Evolutionary conservation across 306 rosid species (phyloP).

Genomic region (Ormosia semicastrata): DNA sequence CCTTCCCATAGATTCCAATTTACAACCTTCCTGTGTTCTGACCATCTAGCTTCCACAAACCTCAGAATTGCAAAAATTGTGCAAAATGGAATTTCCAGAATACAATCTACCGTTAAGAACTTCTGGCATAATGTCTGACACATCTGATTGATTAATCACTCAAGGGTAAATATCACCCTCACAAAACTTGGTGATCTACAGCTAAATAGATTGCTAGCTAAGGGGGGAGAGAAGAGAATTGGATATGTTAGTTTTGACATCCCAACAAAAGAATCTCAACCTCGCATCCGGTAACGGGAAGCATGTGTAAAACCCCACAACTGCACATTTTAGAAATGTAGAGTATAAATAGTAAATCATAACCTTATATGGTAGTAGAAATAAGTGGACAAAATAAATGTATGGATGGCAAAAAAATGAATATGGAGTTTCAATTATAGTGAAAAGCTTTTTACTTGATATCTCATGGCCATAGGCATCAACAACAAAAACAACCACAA

Average conservation of each 20-base stretch:
- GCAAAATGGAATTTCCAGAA: constrained; percentile 5
- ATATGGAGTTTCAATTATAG: background rate
- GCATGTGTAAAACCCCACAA: constrained; percentile 84
- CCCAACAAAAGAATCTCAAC: background rate
- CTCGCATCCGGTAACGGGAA: constrained; percentile 48
- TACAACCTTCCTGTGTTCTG: background rate
- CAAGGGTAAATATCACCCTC: background rate
- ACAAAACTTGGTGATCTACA: background rate
- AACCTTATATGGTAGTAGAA: background rate
- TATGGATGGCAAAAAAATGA: background rate
- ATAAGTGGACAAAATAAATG: background rate
- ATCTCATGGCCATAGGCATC: background rate
- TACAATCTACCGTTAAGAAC: background rate
- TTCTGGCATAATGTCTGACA: background rate
- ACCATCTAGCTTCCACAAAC: background rate
- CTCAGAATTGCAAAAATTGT: background rate
- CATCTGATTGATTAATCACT: background rate
- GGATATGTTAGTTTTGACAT: background rate
- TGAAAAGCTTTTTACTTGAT: background rate
- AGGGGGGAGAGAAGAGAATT: constrained; percentile 1
- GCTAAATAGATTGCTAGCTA: background rate
- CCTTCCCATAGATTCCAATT: background rate
- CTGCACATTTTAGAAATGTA: constrained; percentile 48
- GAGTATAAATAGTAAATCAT: background rate
- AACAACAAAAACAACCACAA: background rate